Base-by-base conservation (phyloP, 495 filamentous ascomycete genomes). In the Penicillium paradoxum region DNA sequence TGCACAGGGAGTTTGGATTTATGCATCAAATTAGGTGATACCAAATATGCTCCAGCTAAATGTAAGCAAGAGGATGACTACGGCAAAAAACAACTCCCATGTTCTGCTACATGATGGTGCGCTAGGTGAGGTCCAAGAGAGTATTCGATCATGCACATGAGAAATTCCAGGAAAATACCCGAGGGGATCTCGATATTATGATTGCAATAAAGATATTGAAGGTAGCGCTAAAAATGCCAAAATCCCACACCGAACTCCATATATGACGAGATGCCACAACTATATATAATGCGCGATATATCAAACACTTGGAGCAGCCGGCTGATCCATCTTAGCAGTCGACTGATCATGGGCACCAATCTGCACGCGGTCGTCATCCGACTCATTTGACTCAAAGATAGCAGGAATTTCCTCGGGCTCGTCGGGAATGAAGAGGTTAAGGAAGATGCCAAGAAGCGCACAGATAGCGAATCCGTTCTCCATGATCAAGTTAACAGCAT, bases 401-500 rank as follows among this genome's bases (percentile, higher is more conserved):
- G 67, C 57, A 46, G 64, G 66, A 47, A 78, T 76, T 51, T 83
- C 81, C 67, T 88, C 87, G 5, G 85, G 71, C 66, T 96, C 90
- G 46, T 87, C 83, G 1, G 83, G 78, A 10, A 96, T 69, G 6
- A 84, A 46, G 22, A 93, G 60, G 60, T 96, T 96, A 19, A 95
- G 71, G 37, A 88, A 65, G 52, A 93, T 73, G 15, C 84, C 79
- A 13, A 90, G 54, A 47, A 91, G 76, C 0, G 86, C 90, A 0
- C 86, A 84, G 19, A 96, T 73, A 1, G 73, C 74, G 39, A 78
- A 79, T 0, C 73, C 74, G 21, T 90, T 95, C 68, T 88, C 81
- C 81, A 95, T 83, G 41, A 95, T 77, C 27, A 97, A 69, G 19
- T 78, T 79, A 10, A 95, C 88, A 38, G 91, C 90, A 62, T 96